Conservation (phyloP, 306 rosid genomes). For the Quercus berberidifolia region DNA sequence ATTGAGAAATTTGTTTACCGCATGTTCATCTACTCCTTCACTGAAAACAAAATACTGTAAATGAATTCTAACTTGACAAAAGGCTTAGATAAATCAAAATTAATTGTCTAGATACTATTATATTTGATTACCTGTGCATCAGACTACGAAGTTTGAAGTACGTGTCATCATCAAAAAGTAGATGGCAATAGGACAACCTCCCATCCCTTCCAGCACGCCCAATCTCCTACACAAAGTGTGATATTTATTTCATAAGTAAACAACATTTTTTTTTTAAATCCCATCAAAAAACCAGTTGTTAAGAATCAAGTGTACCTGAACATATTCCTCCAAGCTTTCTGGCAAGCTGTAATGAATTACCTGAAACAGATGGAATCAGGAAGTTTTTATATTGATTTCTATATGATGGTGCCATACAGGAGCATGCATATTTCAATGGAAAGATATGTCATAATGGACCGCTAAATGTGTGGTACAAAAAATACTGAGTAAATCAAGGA, state of each 20-base stretch:
- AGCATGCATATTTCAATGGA: slow-evolving; percentile 14
- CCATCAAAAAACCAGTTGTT: slow-evolving; percentile 2
- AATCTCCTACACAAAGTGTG: slow-evolving; percentile 56
- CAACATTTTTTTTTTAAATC: not conserved
- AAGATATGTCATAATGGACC: slow-evolving; percentile 8
- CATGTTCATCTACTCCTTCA: slow-evolving; percentile 88
- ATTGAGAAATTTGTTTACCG: slow-evolving; percentile 68
- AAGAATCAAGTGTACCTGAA: slow-evolving; percentile 59
- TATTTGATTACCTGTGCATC: slow-evolving; percentile 57
- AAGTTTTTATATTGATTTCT: slow-evolving; percentile 16
- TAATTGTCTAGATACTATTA: not conserved
- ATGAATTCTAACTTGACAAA: slow-evolving; percentile 1
- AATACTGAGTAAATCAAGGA: not conserved
- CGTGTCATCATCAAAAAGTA: slow-evolving; percentile 67
- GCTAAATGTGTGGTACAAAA: slow-evolving; percentile 10
- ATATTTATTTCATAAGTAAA: slow-evolving; percentile 17
- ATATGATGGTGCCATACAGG: not conserved
- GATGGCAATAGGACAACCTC: slow-evolving; percentile 79
- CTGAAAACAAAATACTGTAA: slow-evolving; percentile 41
- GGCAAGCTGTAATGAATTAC: slow-evolving; percentile 95
- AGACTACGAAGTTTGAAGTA: slow-evolving; percentile 90
- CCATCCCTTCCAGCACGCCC: slow-evolving; percentile 98
- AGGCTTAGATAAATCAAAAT: not conserved
- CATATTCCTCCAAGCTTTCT: slow-evolving; percentile 93
- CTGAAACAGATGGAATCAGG: slow-evolving; percentile 40